Evolutionary conservation across 2,329 filamentous ascomycete genomes (phyloP).

Genomic region (Gaeumannomyces tritici): DNA sequence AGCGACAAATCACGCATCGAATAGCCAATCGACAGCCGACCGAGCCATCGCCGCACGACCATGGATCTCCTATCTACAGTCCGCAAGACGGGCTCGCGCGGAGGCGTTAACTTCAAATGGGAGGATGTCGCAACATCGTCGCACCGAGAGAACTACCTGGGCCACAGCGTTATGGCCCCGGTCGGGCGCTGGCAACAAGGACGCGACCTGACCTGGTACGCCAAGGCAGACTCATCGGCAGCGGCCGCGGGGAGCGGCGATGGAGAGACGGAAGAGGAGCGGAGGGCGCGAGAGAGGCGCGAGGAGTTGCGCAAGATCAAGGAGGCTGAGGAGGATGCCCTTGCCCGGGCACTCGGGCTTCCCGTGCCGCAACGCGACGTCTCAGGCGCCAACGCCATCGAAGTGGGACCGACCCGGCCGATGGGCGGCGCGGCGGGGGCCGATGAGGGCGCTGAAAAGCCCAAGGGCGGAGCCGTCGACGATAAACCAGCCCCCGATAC

Average conservation of each 20-base stretch:
- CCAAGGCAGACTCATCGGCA: constrained; percentile 39
- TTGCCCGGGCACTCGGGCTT: constrained; percentile 72
- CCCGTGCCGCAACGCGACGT: constrained; percentile 27
- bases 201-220: constrained; percentile 56
- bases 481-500: not conserved
- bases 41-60: constrained; percentile 1
- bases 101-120: constrained; percentile 95
- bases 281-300: constrained; percentile 50
- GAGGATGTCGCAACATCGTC: constrained; percentile 79
- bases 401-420: not conserved
- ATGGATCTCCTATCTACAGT: constrained; percentile 95
- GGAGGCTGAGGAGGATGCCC: constrained; percentile 86
- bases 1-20: not conserved
- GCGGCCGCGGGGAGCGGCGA: constrained; percentile 14
- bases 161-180: constrained; percentile 84
- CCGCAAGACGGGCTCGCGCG: constrained; percentile 82
- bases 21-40: not conserved
- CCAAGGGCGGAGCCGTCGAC: not conserved
- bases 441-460: not conserved
- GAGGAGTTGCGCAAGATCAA: constrained; percentile 78
- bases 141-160: constrained; percentile 84
- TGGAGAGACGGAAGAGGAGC: constrained; percentile 49
- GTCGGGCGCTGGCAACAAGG: constrained; percentile 88
- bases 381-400: not conserved
- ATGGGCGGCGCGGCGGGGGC: not conserved